Evolutionary conservation across 2,329 filamentous ascomycete genomes (phyloP).

Genomic region (Cordyceps pruinosa): DNA sequence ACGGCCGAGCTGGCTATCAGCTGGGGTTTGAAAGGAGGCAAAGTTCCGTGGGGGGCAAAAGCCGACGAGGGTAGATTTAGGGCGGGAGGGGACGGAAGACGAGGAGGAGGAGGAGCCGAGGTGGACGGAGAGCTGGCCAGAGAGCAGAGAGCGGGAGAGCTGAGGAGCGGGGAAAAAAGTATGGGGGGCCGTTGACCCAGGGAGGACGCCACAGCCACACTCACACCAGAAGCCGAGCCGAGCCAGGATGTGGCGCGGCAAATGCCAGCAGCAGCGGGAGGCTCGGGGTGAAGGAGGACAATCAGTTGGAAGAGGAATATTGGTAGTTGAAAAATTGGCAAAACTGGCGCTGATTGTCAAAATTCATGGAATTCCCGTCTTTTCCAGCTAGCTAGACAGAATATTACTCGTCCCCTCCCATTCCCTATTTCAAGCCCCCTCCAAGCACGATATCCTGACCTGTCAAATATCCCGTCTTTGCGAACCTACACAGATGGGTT

Average conservation of each 20-base stretch:
- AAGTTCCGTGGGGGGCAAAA: conserved; percentile 12
- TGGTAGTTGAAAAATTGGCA: too few species aligned
- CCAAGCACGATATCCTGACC: conserved; percentile 23
- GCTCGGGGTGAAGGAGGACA: too few species aligned
- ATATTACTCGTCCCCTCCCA: neutral
- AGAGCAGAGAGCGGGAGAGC: too few species aligned
- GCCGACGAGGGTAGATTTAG: neutral
- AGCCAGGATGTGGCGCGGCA: neutral
- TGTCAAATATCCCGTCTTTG: conserved; percentile 24
- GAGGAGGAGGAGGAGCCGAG: too few species aligned
- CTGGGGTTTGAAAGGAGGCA: conserved; percentile 11
- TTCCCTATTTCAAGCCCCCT: conserved; percentile 20
- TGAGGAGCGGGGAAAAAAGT: neutral
- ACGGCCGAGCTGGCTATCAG: conserved; percentile 10
- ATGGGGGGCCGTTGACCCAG: neutral
- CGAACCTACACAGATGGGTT: conserved; percentile 18
- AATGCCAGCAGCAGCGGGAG: neutral
- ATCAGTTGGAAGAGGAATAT: too few species aligned
- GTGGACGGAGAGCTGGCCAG: too few species aligned
- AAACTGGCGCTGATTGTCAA: neutral
- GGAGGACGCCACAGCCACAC: neutral
- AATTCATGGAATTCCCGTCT: neutral
- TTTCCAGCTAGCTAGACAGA: neutral
- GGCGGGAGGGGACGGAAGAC: neutral
- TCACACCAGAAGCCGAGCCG: neutral